Base-by-base conservation (phyloP, 202 grass and related monocot genomes). In the Saccharum hybrid region DNA sequence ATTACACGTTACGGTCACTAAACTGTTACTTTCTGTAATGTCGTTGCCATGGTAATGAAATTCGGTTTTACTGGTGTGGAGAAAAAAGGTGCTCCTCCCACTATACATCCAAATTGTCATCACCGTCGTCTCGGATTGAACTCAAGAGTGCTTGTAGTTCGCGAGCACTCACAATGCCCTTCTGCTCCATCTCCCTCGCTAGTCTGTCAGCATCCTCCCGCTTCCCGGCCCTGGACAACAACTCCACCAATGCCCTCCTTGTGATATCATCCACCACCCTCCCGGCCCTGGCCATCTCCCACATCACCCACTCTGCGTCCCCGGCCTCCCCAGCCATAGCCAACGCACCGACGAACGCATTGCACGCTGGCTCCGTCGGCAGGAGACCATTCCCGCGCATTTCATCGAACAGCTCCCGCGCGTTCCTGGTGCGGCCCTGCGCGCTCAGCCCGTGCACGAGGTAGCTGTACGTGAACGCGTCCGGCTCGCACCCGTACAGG, bases 391-490 rank as follows among this genome's bases (percentile, higher is more conserved):
- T 94, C 1, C 7, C 83, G 21, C 73, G 84, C 93, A 98, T 94
- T 90, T 87, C 85, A 7, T 85, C 89, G 56, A 92, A 92, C 91
- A 98, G 45, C 89, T 98, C 89, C 48, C 39, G 31, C 21, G 91
- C 86, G 66, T 98, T 96, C 40, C 34, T 90, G 19, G 91, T 98
- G 36, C 93, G 70, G 19, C 91, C 91, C 87, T 96, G 89, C 37
- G 84, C 72, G 80, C 93, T 94, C 18, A 96, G 71, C 13, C 91
- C 89, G 22, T 93, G 93, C 52, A 98, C 66, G 39, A 96, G 83
- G 83, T 90, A 91, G 85, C 86, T 94, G 71, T 92, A 98, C 1
- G 91, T 94, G 89, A 84, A 54, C 28, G 79, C 87, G 40, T 98
- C 93, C 8, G 89, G 89, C 67, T 94, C 48, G 66, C 88, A 88